Evolutionary conservation across 805 yeast genomes (phyloP), one percentile per base, ranked within the genome.

Genomic region (Komagataella kurtzmanii): DNA sequence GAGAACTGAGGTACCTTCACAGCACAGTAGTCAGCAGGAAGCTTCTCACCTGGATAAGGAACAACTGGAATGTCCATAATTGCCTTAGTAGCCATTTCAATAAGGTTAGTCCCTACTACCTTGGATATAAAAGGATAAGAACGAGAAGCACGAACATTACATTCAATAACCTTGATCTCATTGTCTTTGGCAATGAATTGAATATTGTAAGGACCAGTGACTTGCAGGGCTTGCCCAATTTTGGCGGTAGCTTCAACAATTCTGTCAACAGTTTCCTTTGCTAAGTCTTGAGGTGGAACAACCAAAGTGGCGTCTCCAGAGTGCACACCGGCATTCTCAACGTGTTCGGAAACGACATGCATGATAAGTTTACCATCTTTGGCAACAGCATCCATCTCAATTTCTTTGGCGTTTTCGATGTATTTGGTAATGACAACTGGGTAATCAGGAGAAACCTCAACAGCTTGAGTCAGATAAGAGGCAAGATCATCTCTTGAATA

Each of bases 321-420:
- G 71, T 91, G 99, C 47, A 91, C 97, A 79, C 99, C 99, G 24
- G 99, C 99, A 65, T 91, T 91, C 73, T 91, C 99, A 58, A 93
- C 97, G 67, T 91, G 99, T 71, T 93, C 98, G 52, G 97, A 88
- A 54, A 91, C 97, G 65, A 89, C 98, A 67, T 91, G 98, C 89
- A 91, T 88, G 60, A 93, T 79, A 71, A 91, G 76, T 68, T 89
- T 81, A 69, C 99, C 99, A 63, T 91, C 87, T 66, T 79, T 80
- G 46, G 99, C 98, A 63, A 91, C 98, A 49, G 97, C 98, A 67
- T 91, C 99, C 93, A 91, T 90, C 71, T 91, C 99, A 63, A 91
- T 91, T 73, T 91, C 99, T 74, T 91, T 88, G 47, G 98, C 97
- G 57, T 88, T 84, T 73, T 91, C 97, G 62, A 93, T 89, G 72